These are phyloP conservation scores for Rhodotorula sp. DNA, from an alignment of 1,284 basidiomycete genomes.

Conservation along the genomic window DNA sequence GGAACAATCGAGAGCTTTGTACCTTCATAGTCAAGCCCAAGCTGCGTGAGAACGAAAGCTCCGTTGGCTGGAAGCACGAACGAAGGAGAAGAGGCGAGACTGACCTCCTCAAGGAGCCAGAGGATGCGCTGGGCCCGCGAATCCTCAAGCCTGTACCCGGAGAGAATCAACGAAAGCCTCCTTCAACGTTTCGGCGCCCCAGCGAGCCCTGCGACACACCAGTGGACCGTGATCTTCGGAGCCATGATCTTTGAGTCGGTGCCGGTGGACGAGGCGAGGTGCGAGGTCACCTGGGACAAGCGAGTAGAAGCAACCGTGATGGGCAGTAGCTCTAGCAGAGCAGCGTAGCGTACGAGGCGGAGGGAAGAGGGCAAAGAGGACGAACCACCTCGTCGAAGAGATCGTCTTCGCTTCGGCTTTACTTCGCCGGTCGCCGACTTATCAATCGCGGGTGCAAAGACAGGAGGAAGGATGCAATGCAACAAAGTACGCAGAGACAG, in stretches of 20 bases:
- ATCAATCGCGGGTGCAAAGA: background rate
- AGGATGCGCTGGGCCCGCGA: constrained; percentile 42
- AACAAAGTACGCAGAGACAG: background rate
- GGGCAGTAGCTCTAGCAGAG: background rate
- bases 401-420: too few relatives aligned
- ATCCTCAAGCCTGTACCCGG: constrained; percentile 37
- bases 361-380: background rate
- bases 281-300: constrained; percentile 3
- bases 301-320: background rate
- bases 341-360: too few relatives aligned
- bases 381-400: too few relatives aligned
- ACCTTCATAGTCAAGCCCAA: background rate
- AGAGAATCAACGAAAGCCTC: background rate
- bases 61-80: background rate
- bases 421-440: too few relatives aligned
- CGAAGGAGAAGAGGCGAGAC: background rate
- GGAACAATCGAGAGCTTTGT: background rate
- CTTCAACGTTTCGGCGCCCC: accelerated
- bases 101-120: constrained; percentile 41
- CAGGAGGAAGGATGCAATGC: background rate
- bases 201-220: background rate
- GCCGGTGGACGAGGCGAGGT: background rate
- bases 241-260: background rate
- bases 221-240: constrained; percentile 15
- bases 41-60: background rate